A percentile compares a stretch with the other conserved stretches of the same genome.
These are phyloP conservation scores for Sclerotinia sclerotiorum DNA, from an alignment of 2,329 filamentous ascomycete genomes.

Conservation along the genomic window DNA sequence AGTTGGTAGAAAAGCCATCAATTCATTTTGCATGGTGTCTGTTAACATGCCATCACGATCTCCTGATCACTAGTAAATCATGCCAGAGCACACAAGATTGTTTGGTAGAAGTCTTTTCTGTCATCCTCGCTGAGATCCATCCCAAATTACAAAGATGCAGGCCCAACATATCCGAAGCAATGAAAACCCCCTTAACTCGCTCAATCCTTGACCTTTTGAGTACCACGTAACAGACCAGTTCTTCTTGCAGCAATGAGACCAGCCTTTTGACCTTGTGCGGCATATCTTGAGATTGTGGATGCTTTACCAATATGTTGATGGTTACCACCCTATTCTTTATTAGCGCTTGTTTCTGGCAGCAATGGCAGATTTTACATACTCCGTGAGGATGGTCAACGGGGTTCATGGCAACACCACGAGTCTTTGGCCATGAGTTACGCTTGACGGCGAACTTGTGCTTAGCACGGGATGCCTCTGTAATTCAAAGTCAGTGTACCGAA, in stretches of 20 bases:
- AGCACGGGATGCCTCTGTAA: conserved; percentile 91
- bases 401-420: conserved; percentile 99
- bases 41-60: conserved; percentile 23
- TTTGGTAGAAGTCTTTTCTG: conserved; percentile 35
- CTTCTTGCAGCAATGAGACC: conserved; percentile 99
- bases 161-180: conserved; percentile 40
- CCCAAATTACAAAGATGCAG: conserved; percentile 41
- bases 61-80: conserved; percentile 25
- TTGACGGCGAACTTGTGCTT: conserved; percentile 99
- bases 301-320: conserved; percentile 97
- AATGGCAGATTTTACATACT: conserved; percentile 45
- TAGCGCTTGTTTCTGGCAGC: conserved; percentile 41
- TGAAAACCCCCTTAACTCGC: conserved; percentile 38
- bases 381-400: conserved; percentile 98
- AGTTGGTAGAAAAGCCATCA: conserved; percentile 22
- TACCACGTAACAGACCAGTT: conserved; percentile 99
- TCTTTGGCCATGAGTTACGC: conserved; percentile 99
- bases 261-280: conserved; percentile 97
- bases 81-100: conserved; percentile 22
- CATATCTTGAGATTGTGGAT: conserved; percentile 98
- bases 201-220: conserved; percentile 99
- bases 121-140: conserved; percentile 41
- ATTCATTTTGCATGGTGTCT: conserved; percentile 22
- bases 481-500: conserved; percentile 44
- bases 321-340: conserved; percentile 71